A percentile compares a stretch with the other conserved stretches of the same genome.
Evolutionary conservation across 2,329 filamentous ascomycete genomes (phyloP).

Genomic region (Aspergillus ochraceus): DNA sequence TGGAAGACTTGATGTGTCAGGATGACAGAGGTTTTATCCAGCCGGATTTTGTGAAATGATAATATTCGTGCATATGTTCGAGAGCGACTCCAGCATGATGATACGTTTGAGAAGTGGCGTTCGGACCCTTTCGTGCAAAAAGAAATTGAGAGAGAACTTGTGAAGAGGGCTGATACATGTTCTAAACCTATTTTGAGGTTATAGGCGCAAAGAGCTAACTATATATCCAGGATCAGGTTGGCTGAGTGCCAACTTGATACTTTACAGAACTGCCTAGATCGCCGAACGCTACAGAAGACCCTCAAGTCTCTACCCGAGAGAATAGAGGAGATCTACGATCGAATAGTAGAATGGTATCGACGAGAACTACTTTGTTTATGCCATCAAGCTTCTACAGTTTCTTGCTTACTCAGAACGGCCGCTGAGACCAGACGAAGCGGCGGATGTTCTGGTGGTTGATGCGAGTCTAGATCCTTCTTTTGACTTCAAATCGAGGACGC

Average conservation of each 20-base stretch:
- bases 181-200: neutral
- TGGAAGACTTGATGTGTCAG: neutral
- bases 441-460: constrained; percentile 14
- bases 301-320: constrained; percentile 22
- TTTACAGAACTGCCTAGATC: constrained; percentile 20
- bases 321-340: constrained; percentile 25
- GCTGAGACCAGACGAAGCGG: constrained; percentile 15
- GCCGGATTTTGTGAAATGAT: too few relatives aligned
- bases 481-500: constrained; percentile 8
- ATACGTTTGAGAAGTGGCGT: constrained; percentile 11
- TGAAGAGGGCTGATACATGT: constrained; percentile 9
- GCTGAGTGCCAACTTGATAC: constrained; percentile 27
- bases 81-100: constrained; percentile 1
- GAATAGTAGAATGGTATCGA: constrained; percentile 17
- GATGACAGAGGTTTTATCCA: too few relatives aligned
- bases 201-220: neutral
- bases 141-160: constrained; percentile 11
- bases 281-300: constrained; percentile 12
- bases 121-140: constrained; percentile 7
- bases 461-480: constrained; percentile 2
- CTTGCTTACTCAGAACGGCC: constrained; percentile 18
- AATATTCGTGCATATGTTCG: constrained; percentile 3
- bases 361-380: constrained; percentile 10
- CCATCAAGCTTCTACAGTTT: constrained; percentile 17
- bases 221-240: constrained; percentile 26